Evolutionary conservation across 495 filamentous ascomycete species (phyloP).

Genomic region (Chaetomium tenue): DNA sequence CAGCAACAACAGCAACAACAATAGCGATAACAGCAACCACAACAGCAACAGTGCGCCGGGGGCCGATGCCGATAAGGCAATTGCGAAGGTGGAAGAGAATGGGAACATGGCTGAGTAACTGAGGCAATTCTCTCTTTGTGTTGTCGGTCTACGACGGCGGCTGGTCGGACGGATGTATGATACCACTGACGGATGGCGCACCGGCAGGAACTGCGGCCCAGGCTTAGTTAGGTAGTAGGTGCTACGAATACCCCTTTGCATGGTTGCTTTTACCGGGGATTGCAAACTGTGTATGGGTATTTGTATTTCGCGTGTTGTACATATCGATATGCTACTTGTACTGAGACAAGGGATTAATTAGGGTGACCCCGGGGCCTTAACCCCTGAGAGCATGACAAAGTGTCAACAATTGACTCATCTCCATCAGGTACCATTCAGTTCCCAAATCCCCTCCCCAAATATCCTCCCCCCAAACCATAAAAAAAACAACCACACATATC

Average conservation of each 20-base stretch:
- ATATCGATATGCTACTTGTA: no score
- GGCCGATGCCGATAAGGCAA: not conserved
- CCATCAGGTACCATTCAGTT: no score
- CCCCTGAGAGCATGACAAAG: no score
- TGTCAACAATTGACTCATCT: no score
- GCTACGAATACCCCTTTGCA: conserved; percentile 16
- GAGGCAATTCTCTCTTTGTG: not conserved
- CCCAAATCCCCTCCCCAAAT: no score
- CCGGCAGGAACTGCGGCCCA: not conserved
- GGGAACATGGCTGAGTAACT: not conserved
- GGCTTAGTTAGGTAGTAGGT: conserved; percentile 3
- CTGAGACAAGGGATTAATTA: no score
- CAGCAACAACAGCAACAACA: not conserved
- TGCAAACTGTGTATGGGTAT: not conserved
- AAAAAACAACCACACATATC: no score
- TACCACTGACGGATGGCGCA: conserved; percentile 12
- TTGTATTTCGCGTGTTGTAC: not conserved
- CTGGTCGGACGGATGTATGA: conserved; percentile 16
- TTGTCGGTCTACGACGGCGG: not conserved
- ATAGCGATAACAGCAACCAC: not conserved
- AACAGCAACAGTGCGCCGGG: not conserved
- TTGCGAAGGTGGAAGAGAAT: not conserved
- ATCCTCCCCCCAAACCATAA: no score
- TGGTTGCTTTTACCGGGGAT: not conserved
- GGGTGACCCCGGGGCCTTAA: no score